Base-by-base conservation (phyloP, 2,329 filamentous ascomycete genomes). In the Penicillium sp. region DNA sequence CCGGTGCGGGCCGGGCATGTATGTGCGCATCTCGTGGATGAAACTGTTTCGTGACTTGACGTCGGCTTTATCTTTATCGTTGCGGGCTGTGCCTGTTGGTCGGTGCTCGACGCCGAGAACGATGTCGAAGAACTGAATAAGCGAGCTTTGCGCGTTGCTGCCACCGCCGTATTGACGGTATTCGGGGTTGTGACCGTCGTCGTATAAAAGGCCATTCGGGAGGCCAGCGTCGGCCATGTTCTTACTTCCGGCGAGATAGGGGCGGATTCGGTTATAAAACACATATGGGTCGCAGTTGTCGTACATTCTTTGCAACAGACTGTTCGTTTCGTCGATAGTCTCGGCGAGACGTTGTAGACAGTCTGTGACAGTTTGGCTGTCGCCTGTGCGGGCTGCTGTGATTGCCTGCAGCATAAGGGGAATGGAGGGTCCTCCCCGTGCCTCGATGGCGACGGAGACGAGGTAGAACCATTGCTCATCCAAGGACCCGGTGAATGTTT, bases 391-490 rank as follows among this genome's bases (percentile, higher is more conserved):
- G 21, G 88, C 92, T 34, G 92, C 92, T 49, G 84, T 81, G 54
- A 99, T 92, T 44, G 94, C 94, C 39, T 86, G 83, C 40, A 99
- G 80, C 91, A 97, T 96, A 55, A 96, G 78, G 0, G 92, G 87
- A 49, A 99, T 87, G 54, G 92, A 89, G 3, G 92, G 90, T 0
- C 88, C 94, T 24, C 91, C 93, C 52, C 91, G 88, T 51, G 92
- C 92, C 76, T 99, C 94, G 60, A 99, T 97, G 58, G 93, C 94
- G 3, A 97, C 90, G 0, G 92, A 97, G 49, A 97, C 86, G 11
- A 99, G 82, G 71, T 97, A 99, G 71, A 99, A 99, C 94, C 94
- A 99, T 59, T 94, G 96, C 77, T 99, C 94, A 70, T 99, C 94
- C 52, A 96, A 80, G 7, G 92, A 92, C 47, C 94, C 94, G 14